Evolutionary conservation across 208 protist genomes (phyloP), one percentile per base, ranked within the genome.

Genomic region (Naegleria gruberi): DNA sequence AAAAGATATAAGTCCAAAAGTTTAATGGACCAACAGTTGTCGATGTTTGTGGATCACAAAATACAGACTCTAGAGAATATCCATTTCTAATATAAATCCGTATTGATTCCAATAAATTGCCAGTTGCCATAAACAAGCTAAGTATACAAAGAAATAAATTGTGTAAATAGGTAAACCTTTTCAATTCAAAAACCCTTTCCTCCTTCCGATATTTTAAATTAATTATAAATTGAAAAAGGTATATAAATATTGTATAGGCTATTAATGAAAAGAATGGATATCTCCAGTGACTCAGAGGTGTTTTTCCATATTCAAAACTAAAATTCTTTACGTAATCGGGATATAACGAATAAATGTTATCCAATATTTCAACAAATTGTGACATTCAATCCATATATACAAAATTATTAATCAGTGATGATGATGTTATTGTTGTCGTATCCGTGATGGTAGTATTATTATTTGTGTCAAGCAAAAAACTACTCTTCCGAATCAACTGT

Each of bases 1-100:
- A 91, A 17, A 89, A 91, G 19, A 90, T 57, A 10, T 77, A 74
- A 7, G 7, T 37, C 45, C 45, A 90, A 40, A 86, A 90, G 46
- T 34, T 34, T 7, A 85, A 4, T 15, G 82, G 41, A 19, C 82
- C 82, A 15, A 7, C 7, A 5, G 65, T 77, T 23, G 77, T 44
- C 6, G 26, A 44, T 3, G 37, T 12, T 44, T 41, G 15, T 83
- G n/a, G 77, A 37, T 77, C 65, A 37, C 65, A 77, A 37, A 77
- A 30, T 77, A 77, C n/a, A 37, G 30, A 37, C 17, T 30, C 17
- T 30, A 77, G 12, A 8, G 65, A 77, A 77, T 37, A 77, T 37
- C 34, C 65, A 77, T 77, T 77, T 77, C 34, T 37, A n/a, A 37
- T 37, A n/a, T 37, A 37, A 37, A 77, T 12, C 30, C 30, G 17